These are phyloP conservation scores for Leishmania turanica DNA, from an alignment of 208 protist species.

Conservation along the genomic window DNA sequence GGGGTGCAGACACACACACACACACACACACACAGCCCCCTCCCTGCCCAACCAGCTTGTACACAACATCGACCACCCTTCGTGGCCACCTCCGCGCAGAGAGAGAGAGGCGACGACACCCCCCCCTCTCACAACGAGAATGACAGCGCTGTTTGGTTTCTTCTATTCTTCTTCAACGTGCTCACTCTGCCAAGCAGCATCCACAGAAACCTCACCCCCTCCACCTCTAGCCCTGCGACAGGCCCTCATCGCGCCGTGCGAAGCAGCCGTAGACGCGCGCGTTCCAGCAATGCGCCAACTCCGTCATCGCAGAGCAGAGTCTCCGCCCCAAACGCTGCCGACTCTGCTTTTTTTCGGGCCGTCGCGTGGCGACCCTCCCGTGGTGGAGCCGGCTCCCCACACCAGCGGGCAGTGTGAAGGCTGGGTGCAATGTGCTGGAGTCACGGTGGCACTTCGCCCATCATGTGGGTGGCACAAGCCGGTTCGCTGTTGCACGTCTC, in stretches of 20 bases:
- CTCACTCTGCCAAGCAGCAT: not conserved
- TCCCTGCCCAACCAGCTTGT: not conserved
- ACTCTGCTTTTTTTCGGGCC: too few species aligned
- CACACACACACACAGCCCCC: too few species aligned
- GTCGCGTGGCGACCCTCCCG: too few species aligned
- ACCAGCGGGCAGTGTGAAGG: too few species aligned
- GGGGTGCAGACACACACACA: not conserved
- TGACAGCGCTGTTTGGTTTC: not conserved
- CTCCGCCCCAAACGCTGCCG: too few species aligned
- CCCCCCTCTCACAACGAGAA: not conserved
- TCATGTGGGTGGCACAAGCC: not conserved
- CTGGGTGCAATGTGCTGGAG: not conserved
- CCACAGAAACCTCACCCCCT: not conserved
- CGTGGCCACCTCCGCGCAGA: not conserved
- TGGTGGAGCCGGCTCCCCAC: not conserved
- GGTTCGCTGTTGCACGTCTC: not conserved
- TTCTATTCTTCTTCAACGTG: not conserved
- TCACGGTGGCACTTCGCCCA: not conserved
- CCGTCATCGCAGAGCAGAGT: not conserved
- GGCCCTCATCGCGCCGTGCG: not conserved
- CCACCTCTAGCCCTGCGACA: not conserved
- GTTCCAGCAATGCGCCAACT: not conserved
- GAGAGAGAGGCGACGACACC: not conserved
- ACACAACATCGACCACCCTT: not conserved
- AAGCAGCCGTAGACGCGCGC: not conserved